phyloP scores from a whole-genome alignment of 2,329 filamentous ascomycete genomes.

The Botrytis aclada region DNA sequence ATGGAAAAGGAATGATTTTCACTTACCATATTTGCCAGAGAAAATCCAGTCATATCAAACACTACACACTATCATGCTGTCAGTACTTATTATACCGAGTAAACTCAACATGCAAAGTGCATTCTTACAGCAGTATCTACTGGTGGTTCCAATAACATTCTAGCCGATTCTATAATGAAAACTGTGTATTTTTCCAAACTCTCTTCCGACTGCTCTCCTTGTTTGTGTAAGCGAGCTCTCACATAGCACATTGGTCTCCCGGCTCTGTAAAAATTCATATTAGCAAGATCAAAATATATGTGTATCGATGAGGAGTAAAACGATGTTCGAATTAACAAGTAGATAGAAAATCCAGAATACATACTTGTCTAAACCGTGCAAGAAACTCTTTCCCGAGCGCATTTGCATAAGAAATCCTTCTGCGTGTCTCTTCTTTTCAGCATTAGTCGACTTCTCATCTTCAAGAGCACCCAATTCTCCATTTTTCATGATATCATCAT shows the following conservation, averaged over 20 bases:
- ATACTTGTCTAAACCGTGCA: slow-evolving; percentile 78
- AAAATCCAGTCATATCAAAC: slow-evolving; percentile 95
- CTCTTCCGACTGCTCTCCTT: slow-evolving; percentile 77
- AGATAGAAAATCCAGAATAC: background rate
- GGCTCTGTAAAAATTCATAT: slow-evolving; percentile 35
- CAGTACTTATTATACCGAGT: background rate
- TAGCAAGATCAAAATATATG: background rate
- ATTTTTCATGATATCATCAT: slow-evolving; percentile 77
- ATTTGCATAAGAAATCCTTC: slow-evolving; percentile 81
- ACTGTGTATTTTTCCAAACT: slow-evolving; percentile 87
- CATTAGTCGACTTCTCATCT: slow-evolving; percentile 55
- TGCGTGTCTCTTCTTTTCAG: slow-evolving; percentile 60
- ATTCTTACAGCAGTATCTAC: slow-evolving; percentile 84
- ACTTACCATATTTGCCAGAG: slow-evolving; percentile 85
- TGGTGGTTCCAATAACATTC: slow-evolving; percentile 73
- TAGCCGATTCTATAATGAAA: slow-evolving; percentile 90
- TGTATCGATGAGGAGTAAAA: background rate
- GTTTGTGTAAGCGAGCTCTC: slow-evolving; percentile 74
- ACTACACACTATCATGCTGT: slow-evolving; percentile 65
- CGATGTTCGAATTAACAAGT: background rate
- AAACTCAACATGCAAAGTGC: background rate
- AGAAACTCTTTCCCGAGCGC: slow-evolving; percentile 86
- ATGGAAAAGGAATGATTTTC: background rate
- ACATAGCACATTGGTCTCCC: slow-evolving; percentile 87
- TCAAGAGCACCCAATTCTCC: slow-evolving; percentile 68